Percentiles rank a stretch among this genome's conserved stretches.
Conservation (phyloP, 2,329 filamentous ascomycete genomes). For the Blumeria hordei region DNA sequence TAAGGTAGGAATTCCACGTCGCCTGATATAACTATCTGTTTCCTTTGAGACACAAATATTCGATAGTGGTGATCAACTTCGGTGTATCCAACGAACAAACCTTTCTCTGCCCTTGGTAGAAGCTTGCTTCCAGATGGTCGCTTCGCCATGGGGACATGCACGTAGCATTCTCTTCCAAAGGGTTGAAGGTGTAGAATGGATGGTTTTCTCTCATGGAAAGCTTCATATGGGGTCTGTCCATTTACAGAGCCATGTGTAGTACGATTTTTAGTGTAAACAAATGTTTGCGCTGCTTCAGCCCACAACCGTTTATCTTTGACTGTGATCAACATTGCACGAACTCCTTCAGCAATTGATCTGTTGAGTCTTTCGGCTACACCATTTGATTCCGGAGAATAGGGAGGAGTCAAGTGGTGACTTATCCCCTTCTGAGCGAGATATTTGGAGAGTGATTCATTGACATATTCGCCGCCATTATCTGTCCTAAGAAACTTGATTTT, state of each 20-base stretch:
- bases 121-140: not conserved
- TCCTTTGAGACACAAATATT: not conserved
- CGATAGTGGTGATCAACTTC: not conserved
- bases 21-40: not conserved
- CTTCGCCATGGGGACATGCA: not conserved
- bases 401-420: not conserved
- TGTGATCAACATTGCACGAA: not conserved
- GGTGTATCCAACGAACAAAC: not conserved
- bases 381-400: not conserved
- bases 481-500: not conserved
- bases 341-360: not conserved
- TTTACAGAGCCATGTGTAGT: not conserved
- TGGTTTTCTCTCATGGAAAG: not conserved
- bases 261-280: not conserved
- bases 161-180: not conserved
- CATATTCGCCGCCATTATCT: not conserved
- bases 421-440: not conserved
- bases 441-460: not conserved
- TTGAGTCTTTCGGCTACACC: not conserved
- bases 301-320: not conserved
- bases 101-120: not conserved
- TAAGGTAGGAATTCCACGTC: not conserved
- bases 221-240: not conserved
- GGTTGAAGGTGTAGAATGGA: not conserved
- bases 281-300: conserved; percentile 1